Evolutionary conservation across 2,329 filamentous ascomycete species (phyloP), one percentile per base, ranked within the genome.

Genomic region (Scedosporium apiospermum): DNA sequence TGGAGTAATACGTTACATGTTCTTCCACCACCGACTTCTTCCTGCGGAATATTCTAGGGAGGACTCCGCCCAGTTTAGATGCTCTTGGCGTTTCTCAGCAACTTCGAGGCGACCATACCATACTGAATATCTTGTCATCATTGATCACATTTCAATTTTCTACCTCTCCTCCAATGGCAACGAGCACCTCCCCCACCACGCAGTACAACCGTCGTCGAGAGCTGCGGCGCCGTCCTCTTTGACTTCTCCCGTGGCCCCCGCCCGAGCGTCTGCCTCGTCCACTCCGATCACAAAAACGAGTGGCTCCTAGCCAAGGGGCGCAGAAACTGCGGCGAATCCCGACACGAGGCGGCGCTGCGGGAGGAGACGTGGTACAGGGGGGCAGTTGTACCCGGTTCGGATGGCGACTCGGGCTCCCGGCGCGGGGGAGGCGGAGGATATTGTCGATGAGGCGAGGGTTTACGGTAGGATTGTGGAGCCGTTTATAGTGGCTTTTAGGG

Each of bases 231-330:
- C 3, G 30, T 68, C 14, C 57, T 66, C 6, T 68, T 66, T n/a
- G 59, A 66, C n/a, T 62, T 66, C n/a, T 58, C 63, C 44, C 44
- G 18, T 3, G 7, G 14, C 4, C 10, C 58, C 16, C 14, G 10
- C 18, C 46, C 42, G 6, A 42, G 58, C 27, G 65, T 66, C 34
- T 67, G 66, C n/a, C 57, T 68, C 4, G 53, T 66, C 42, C 64
- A 62, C 30, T 58, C 46, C 30, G 21, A 57, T 6, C 9, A 58
- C 6, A 49, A 10, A 6, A 46, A 57, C 26, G 57, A 65, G 57
- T 67, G 65, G 62, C 63, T 66, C 10, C 62, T 67, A 4, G 62
- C 66, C 58, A 68, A 68, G 38, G 63, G 64, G 10, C 66, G 67
- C 12, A 63, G 63, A 6, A 65, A 65, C 55, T 61, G 61, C 49